Base-by-base conservation (phyloP, 1,284 basidiomycete genomes). In the Ustilago trichophora region DNA sequence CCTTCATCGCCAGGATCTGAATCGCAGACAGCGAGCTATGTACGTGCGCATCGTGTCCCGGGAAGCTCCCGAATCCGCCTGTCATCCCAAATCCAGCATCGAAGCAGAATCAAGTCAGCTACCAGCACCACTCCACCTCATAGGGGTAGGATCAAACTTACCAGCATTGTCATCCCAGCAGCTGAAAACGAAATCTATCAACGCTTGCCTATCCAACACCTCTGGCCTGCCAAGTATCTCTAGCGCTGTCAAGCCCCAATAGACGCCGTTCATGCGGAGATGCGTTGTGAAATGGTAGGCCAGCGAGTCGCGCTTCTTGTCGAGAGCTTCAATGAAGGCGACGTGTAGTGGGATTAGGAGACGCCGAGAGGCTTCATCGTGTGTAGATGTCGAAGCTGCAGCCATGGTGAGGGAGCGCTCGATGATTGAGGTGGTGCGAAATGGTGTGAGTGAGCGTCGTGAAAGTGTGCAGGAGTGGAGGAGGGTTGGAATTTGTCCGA, bases 181-280 rank as follows among this genome's bases (percentile, higher is more conserved):
- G 70, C 87, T 89, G 87, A 93, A 87, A 31, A 98, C 92, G 82
- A 91, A 98, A 7, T 87, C 86, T 36, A 98, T 86, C 86, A 93
- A 91, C 55, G 91, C 92, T 12, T 91, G 87, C 41, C 89, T 83
- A 68, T 90, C 86, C 18, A 98, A 83, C 0, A 91, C 91, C 42
- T 93, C 89, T 38, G 87, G 85, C 22, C 86, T 87, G 0, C 86
- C 87, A 88, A 98, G 90, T 25, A 93, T 85, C 43, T 87, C 89
- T 3, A 96, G 84, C 0, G 95, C 92, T 0, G 90, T 92, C 22
- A 95, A 84, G 10, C 92, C 95, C 95, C 95, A 99, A 83, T 98
- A 98, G 15, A 98, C 86, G 9, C 93, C 95, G 81, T 98, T 98
- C 83, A 98, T 85, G 9, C 95, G 91, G 8, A 98, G 86, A 83